A percentile compares a stretch with the other conserved stretches of the same genome.
These are phyloP conservation scores for Stachybotrys elegans DNA, from an alignment of 2,329 filamentous ascomycete species.

Conservation along the genomic window DNA sequence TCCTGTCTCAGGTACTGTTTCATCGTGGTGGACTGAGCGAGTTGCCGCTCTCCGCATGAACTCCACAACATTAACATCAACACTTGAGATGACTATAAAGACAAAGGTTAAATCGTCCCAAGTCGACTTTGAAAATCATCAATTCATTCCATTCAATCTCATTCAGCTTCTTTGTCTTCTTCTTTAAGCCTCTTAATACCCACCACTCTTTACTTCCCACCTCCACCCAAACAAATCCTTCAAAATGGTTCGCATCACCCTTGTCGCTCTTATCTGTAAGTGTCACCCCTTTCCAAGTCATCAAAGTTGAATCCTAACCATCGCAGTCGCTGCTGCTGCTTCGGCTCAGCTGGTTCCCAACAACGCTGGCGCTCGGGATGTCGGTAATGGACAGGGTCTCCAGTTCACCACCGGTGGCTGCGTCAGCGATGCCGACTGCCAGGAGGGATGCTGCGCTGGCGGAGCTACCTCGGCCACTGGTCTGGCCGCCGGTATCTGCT, in stretches of 20 bases:
- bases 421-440: slow-evolving; percentile 20
- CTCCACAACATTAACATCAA: too few species aligned
- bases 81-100: too few species aligned
- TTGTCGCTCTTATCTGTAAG: slow-evolving; percentile 19
- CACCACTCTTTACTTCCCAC: background rate
- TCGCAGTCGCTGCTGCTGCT: slow-evolving; percentile 5
- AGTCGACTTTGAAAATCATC: background rate
- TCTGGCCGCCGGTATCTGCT: slow-evolving; percentile 18
- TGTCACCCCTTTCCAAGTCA: background rate
- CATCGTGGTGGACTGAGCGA: background rate
- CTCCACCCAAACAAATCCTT: background rate
- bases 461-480: slow-evolving; percentile 5
- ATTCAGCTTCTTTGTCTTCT: background rate
- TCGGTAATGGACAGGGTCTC: slow-evolving; percentile 16
- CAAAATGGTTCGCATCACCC: slow-evolving; percentile 20
- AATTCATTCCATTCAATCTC: background rate
- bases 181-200: background rate
- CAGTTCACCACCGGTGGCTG: slow-evolving; percentile 26
- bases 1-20: background rate
- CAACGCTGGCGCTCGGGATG: slow-evolving; percentile 17
- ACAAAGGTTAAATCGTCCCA: background rate
- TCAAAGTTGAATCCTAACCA: background rate
- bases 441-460: slow-evolving; percentile 20
- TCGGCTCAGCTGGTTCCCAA: slow-evolving; percentile 5
- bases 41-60: background rate